phyloP scores from a whole-genome alignment of 345 rosid genomes.

The Lepidium didymum region DNA sequence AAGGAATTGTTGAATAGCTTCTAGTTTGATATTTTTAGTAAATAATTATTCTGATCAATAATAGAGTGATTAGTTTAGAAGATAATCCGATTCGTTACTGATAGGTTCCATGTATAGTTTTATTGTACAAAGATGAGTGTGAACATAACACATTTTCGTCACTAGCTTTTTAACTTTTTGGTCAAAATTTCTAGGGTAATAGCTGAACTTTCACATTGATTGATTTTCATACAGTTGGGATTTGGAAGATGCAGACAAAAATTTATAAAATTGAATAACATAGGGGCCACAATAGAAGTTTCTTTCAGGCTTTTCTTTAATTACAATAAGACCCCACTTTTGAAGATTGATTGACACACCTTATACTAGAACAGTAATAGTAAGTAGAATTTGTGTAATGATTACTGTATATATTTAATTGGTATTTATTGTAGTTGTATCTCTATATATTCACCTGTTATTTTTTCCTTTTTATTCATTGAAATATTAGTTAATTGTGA shows the following conservation, averaged over 20 bases:
- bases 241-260: not conserved
- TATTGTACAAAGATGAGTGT: not conserved
- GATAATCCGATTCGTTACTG: not conserved
- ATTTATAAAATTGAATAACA: not conserved
- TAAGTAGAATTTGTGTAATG: too few relatives aligned
- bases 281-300: slow-evolving; percentile 1
- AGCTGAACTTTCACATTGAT: not conserved
- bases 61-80: not conserved
- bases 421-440: too few relatives aligned
- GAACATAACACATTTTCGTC: not conserved
- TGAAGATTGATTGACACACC: too few relatives aligned
- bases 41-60: not conserved
- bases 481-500: too few relatives aligned
- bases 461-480: too few relatives aligned
- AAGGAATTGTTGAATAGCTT: too few relatives aligned
- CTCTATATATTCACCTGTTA: too few relatives aligned
- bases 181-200: too few relatives aligned
- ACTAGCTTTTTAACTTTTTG: not conserved
- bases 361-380: too few relatives aligned
- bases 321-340: not conserved
- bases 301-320: not conserved
- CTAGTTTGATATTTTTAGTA: too few relatives aligned
- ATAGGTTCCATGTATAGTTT: not conserved
- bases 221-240: not conserved
- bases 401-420: too few relatives aligned